phyloP scores from a whole-genome alignment of 1,284 basidiomycete genomes.

The Pseudozyma sp. region DNA sequence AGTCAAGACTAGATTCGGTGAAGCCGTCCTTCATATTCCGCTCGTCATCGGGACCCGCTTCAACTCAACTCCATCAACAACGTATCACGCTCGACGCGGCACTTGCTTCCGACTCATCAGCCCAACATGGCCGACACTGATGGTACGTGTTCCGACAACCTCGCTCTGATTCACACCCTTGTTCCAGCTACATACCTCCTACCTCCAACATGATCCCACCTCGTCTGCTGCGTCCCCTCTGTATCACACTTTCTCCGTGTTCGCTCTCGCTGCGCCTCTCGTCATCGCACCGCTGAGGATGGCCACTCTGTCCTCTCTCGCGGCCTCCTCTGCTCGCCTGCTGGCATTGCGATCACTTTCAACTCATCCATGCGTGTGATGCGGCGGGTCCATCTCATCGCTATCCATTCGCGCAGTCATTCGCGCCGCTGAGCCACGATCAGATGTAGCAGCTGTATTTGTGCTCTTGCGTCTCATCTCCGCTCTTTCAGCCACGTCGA shows the following conservation, averaged over 20 bases:
- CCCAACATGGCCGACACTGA: conserved; percentile 60
- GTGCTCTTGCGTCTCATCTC: too few species aligned
- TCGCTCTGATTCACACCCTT: conserved; percentile 13
- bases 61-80: background rate
- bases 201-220: conserved; percentile 8
- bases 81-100: conserved; percentile 8
- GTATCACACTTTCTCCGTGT: background rate
- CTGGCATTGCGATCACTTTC: too few species aligned
- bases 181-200: conserved; percentile 7
- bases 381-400: too few species aligned
- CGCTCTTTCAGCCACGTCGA: too few species aligned
- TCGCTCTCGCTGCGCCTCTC: background rate
- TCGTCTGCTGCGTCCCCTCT: conserved; percentile 6
- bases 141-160: conserved; percentile 54
- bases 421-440: too few species aligned
- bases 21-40: background rate
- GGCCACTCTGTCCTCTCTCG: background rate
- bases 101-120: conserved; percentile 12
- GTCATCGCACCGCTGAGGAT: background rate
- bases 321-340: conserved; percentile 1
- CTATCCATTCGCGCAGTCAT: too few species aligned
- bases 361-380: background rate
- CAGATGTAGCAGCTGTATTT: too few species aligned
- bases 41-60: background rate
- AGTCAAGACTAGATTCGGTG: conserved; percentile 1